phyloP scores from a whole-genome alignment of 2,329 filamentous ascomycete species.

The Colletotrichum acutatum region DNA sequence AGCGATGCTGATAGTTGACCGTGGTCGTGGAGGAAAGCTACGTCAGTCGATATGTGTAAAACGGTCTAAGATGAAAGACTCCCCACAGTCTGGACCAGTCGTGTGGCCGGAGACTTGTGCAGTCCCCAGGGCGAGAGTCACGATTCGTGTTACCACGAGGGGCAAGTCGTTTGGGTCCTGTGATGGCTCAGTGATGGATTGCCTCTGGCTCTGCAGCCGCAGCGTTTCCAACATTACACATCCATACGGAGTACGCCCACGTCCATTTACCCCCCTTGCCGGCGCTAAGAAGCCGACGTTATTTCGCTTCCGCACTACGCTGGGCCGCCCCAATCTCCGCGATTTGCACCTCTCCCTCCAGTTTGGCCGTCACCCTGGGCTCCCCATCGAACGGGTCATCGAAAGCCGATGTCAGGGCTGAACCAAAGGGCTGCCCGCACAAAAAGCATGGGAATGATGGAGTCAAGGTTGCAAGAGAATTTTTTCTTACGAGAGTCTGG shows the following conservation, averaged over 20 bases:
- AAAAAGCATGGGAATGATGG: slow-evolving; percentile 5
- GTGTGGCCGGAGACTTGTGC: background rate
- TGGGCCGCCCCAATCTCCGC: slow-evolving; percentile 32
- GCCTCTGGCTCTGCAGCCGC: background rate
- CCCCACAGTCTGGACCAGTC: background rate
- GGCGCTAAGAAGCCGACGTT: slow-evolving; percentile 15
- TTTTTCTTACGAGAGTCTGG: slow-evolving; percentile 5
- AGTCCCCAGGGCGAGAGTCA: background rate
- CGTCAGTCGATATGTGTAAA: slow-evolving; percentile 20
- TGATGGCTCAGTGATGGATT: background rate
- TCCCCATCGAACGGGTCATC: slow-evolving; percentile 6
- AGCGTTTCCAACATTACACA: background rate
- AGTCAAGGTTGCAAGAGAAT: slow-evolving; percentile 7
- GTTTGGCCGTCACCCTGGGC: slow-evolving; percentile 8
- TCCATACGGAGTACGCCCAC: background rate
- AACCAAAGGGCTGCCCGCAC: background rate
- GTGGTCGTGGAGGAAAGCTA: background rate
- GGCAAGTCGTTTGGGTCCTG: background rate
- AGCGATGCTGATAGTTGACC: background rate
- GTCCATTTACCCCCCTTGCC: slow-evolving; percentile 7
- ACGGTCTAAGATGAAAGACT: background rate
- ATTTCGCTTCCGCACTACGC: slow-evolving; percentile 31
- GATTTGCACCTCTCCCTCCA: slow-evolving; percentile 9
- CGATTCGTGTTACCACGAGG: background rate
- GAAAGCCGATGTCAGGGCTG: background rate